Base-by-base conservation (phyloP, 1,139 yeast species). In the Torulaspora pretoriensis region DNA sequence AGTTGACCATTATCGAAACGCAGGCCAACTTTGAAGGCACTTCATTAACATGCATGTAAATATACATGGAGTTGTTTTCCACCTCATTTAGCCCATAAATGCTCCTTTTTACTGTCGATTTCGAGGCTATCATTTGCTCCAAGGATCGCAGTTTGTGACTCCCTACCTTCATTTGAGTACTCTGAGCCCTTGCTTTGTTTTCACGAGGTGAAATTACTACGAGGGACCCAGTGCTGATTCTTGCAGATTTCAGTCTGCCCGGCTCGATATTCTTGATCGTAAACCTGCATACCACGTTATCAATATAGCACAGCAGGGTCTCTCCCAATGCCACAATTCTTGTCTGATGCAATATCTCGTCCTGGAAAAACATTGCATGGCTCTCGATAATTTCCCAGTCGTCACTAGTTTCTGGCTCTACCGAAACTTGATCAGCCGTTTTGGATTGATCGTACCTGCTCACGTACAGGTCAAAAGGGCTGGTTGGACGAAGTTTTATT, bases 321-420 rank as follows among this genome's bases (percentile, higher is more conserved):
- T 83, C 92, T 40, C 73, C 70, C 22, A 73, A 50, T 0, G 81
- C 71, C 1, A 89, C 85, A 41, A 94, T 85, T 48, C 97, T 71
- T 1, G 94, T 81, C 63, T 90, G 97, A 43, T 81, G 78, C 35
- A 90, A 69, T 56, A 90, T 73, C 54, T 80, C 79, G 40, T 80
- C 79, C 59, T 92, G 97, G 33, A 92, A 74, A 40, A 74, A 77
- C 39, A 76, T 80, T 1, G 96, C 94, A 64, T 92, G 87, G 3
- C 85, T 68, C 59, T 89, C 96, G 4, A 89, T 86, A 33, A 86
- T 70, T 56, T 90, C 97, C 97, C 97, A 92, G 61, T 92, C 98
- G 3, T 84, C 75, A 2, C 82, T 66, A 0, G 86, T 73, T 27
- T 77, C 66, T 0, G 97, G 97, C 59, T 88, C 97, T 36, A 90